Evolutionary conservation across 495 filamentous ascomycete genomes (phyloP).

Genomic region (Sabuloglossum arenarium): DNA sequence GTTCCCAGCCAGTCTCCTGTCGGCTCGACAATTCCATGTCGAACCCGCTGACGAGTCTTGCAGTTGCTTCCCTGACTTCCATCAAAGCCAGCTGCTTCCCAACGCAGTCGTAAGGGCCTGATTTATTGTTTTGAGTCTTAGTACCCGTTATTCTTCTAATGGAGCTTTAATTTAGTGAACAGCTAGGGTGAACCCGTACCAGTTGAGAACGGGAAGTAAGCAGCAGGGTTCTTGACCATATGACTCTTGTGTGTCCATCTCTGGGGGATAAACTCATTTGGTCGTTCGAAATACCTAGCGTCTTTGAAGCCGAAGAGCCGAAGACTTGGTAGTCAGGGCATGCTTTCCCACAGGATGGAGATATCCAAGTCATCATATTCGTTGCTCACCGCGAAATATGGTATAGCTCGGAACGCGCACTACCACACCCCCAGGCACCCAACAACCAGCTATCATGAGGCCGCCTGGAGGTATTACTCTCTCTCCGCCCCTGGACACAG

Average conservation of each 20-base stretch:
- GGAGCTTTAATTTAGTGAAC: too few relatives aligned
- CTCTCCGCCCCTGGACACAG: slow-evolving; percentile 23
- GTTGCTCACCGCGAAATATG: not conserved
- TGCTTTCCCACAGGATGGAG: not conserved
- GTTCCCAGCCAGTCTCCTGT: too few relatives aligned
- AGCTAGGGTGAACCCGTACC: not conserved
- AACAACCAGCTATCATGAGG: slow-evolving; percentile 20
- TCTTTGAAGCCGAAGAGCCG: too few relatives aligned
- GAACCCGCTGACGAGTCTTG: too few relatives aligned
- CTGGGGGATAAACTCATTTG: slow-evolving; percentile 1
- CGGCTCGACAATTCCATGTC: too few relatives aligned
- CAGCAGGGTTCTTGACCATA: slow-evolving; percentile 3
- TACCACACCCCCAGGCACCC: not conserved
- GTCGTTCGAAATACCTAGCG: not conserved
- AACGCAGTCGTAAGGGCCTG: slow-evolving; percentile 3
- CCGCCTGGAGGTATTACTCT: slow-evolving; percentile 25
- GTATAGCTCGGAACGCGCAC: not conserved
- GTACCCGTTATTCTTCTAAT: too few relatives aligned
- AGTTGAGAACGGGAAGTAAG: slow-evolving; percentile 8
- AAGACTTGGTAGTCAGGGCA: too few relatives aligned
- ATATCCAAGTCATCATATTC: not conserved
- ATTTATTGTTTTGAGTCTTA: not conserved
- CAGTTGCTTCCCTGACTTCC: slow-evolving; percentile 5
- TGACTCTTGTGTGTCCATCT: not conserved
- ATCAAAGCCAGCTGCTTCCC: slow-evolving; percentile 10